These are phyloP conservation scores for Tricholoma furcatifolium DNA, from an alignment of 768 basidiomycete species.

Conservation along the genomic window DNA sequence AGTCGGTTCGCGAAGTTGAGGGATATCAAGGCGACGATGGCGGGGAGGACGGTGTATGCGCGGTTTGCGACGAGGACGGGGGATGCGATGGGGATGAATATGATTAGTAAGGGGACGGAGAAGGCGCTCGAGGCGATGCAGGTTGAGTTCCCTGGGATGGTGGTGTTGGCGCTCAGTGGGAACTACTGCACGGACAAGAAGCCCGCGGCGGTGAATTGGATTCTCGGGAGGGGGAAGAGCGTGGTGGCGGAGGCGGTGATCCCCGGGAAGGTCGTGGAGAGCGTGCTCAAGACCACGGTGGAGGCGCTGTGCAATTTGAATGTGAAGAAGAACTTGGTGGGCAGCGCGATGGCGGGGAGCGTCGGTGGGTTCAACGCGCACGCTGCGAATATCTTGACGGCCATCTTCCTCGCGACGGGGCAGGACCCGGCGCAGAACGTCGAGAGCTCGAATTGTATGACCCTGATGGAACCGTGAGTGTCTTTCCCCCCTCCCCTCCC, in stretches of 20 bases:
- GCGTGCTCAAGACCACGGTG: conserved; percentile 94
- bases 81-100: conserved; percentile 99
- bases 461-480: conserved; percentile 96
- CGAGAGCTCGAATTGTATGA: conserved; percentile 98
- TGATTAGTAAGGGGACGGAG: conserved; percentile 99
- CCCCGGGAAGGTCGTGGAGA: conserved; percentile 84
- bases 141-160: conserved; percentile 86
- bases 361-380: conserved; percentile 99
- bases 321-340: conserved; percentile 95
- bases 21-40: conserved; percentile 84
- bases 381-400: conserved; percentile 95
- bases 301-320: conserved; percentile 87
- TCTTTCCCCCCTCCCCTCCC: conserved; percentile 5
- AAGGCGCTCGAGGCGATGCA: conserved; percentile 83
- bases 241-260: conserved; percentile 95
- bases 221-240: conserved; percentile 97
- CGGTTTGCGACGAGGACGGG: conserved; percentile 94
- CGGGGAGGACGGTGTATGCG: conserved; percentile 90
- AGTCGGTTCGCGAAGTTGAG: conserved; percentile 89
- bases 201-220: conserved; percentile 99
- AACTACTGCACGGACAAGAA: conserved; percentile 99
- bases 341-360: conserved; percentile 97
- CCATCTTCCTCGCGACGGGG: conserved; percentile 92
- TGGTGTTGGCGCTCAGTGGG: conserved; percentile 86
- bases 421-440: conserved; percentile 99